These are phyloP conservation scores for Zymoseptoria crescenta DNA, from an alignment of 2,329 filamentous ascomycete genomes.

Conservation along the genomic window DNA sequence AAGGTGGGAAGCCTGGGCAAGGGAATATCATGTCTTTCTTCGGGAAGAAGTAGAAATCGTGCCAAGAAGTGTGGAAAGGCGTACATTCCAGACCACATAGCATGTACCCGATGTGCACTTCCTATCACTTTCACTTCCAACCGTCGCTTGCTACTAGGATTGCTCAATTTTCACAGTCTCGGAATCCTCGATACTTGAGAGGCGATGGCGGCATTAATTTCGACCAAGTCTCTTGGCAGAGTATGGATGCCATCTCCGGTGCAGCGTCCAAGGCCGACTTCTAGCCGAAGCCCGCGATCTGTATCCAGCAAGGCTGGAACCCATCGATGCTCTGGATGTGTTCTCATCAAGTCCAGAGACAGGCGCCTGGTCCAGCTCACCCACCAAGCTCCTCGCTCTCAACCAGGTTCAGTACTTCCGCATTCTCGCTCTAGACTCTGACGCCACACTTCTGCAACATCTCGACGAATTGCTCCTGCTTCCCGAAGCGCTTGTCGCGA, in stretches of 20 bases:
- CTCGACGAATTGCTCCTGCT: constrained; percentile 65
- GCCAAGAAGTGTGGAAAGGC: neutral
- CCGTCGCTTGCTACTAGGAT: neutral
- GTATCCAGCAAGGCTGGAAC: constrained; percentile 43
- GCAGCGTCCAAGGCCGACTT: constrained; percentile 32
- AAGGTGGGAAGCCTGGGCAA: constrained; percentile 48
- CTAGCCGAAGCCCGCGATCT: constrained; percentile 40
- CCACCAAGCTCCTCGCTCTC: constrained; percentile 61
- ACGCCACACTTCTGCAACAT: constrained; percentile 50
- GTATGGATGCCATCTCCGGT: neutral
- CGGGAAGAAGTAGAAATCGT: constrained; percentile 56
- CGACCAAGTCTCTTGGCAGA: constrained; percentile 1
- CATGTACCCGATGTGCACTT: neutral
- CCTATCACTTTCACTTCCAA: neutral
- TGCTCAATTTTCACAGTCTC: neutral
- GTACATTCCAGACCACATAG: neutral
- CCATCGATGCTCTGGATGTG: constrained; percentile 30
- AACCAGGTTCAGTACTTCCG: constrained; percentile 55
- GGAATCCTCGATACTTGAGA: neutral
- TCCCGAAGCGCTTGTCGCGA: constrained; percentile 52
- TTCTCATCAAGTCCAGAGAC: constrained; percentile 24
- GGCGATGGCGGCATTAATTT: neutral
- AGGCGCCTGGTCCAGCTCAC: constrained; percentile 55
- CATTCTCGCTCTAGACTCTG: constrained; percentile 52
- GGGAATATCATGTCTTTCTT: constrained; percentile 93